Base-by-base conservation (phyloP, 164 flowering plant species). In the Tetrastigma voinierianum region DNA sequence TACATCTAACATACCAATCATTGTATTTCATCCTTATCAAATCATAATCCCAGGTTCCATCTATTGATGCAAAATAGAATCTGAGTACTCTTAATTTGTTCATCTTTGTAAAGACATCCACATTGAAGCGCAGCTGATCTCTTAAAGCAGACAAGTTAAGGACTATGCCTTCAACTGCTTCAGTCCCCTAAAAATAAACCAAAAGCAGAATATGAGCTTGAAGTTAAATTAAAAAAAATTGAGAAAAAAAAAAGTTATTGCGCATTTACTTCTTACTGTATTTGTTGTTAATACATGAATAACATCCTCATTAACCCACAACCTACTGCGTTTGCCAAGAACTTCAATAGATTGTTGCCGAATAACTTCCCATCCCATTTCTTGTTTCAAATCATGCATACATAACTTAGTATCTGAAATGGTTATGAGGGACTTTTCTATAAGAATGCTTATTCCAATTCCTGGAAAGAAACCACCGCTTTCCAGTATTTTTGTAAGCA, bases 151-250 rank as follows among this genome's bases (percentile, higher is more conserved):
- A 5, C 8, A n/a, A 17, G 8, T 74, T 16, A 6, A 68, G 24
- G 6, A 46, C 7, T 13, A 76, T 68, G 18, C 66, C 76, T 61
- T 76, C 65, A 12, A 76, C 57, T 15, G n/a, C 14, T 15, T 67
- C 62, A 1, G 58, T 71, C 10, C 68, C 74, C 72, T 70, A 11
- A 67, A 17, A 63, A 19, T 7, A 19, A 57, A 46, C 19, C 25
- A 14, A 60, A 51, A 43, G 47, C 17, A 45, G 48, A 19, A 21
- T n/a, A 66, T 15, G 20, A 55, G 51, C 55, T 10, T 14, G 19
- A 46, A 1, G 44, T 20, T 40, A 46, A 55, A n/a, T 2, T 53
- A 4, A 4, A 10, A 8, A 18, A 20, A 15, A 15, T n/a, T 15
- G 19, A 53, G 2, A 53, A 15, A 18, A 53, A 53, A n/a, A 15